phyloP scores from a whole-genome alignment of 176 grass and related monocot species.

The Eleusine coracana region DNA sequence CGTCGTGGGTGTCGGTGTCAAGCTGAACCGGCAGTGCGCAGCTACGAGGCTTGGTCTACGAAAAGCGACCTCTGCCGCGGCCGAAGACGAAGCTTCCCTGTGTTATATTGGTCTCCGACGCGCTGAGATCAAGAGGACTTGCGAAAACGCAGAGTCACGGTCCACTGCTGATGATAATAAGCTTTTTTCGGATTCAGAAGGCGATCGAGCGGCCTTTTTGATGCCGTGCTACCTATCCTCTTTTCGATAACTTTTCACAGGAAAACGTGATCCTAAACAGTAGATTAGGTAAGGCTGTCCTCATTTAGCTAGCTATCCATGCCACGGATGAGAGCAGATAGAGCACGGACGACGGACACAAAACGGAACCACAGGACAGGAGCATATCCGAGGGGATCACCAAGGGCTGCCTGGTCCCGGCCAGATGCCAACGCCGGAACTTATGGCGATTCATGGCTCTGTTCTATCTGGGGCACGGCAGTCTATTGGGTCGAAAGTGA shows the following conservation, averaged over 20 bases:
- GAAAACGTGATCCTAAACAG: background rate
- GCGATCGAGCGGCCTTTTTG: too few relatives aligned
- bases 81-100: too few relatives aligned
- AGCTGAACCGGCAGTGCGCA: background rate
- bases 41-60: background rate
- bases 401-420: background rate
- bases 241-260: background rate
- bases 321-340: background rate
- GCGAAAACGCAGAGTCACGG: background rate
- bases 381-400: background rate
- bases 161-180: background rate
- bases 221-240: background rate
- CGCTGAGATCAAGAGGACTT: background rate
- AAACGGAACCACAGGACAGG: too few relatives aligned
- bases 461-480: conserved; percentile 12
- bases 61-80: background rate
- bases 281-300: background rate
- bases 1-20: background rate
- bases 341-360: background rate
- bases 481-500: conserved; percentile 25
- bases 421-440: conserved; percentile 7
- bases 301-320: background rate
- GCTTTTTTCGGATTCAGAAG: background rate
- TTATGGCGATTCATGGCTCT: background rate
- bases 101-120: background rate